These are phyloP conservation scores for Hirsutella thompsonii DNA, from an alignment of 2,329 filamentous ascomycete genomes.

Conservation along the genomic window DNA sequence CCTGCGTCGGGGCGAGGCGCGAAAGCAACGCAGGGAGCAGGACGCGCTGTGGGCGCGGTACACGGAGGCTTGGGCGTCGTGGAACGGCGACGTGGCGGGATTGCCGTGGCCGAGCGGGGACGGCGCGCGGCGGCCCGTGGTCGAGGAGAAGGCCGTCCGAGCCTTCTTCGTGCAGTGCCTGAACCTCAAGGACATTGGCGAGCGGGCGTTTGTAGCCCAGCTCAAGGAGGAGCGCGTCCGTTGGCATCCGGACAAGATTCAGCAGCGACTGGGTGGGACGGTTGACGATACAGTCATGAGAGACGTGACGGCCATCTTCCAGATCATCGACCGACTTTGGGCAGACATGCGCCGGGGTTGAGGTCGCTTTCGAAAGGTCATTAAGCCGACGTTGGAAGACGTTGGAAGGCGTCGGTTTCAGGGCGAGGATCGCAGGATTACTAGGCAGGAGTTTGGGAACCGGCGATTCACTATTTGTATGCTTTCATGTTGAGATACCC, in stretches of 20 bases:
- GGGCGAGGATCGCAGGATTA: too few species aligned
- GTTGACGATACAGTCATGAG: conserved; percentile 63
- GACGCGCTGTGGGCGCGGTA: conserved; percentile 54
- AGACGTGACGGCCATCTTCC: conserved; percentile 80
- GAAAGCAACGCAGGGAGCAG: conserved; percentile 42
- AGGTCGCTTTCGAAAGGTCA: too few species aligned
- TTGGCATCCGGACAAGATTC: conserved; percentile 97
- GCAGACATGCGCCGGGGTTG: conserved; percentile 35
- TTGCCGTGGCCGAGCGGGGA: conserved; percentile 64
- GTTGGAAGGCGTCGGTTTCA: too few species aligned
- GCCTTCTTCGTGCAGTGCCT: conserved; percentile 51
- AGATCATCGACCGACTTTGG: conserved; percentile 77
- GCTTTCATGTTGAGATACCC: too few species aligned
- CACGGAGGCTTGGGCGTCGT: conserved; percentile 43
- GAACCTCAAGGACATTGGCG: conserved; percentile 26
- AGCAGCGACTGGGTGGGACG: conserved; percentile 67
- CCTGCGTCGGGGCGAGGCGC: conserved; percentile 52
- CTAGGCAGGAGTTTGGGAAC: too few species aligned
- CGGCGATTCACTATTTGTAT: too few species aligned
- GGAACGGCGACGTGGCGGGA: conserved; percentile 28
- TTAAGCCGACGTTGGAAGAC: too few species aligned
- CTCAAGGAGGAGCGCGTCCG: conserved; percentile 78
- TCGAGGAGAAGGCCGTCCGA: conserved; percentile 48
- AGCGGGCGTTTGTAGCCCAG: conserved; percentile 29
- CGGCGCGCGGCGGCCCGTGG: conserved; percentile 39